These are phyloP conservation scores for Colletotrichum gloeosporioides DNA, from an alignment of 2,329 filamentous ascomycete species.

Conservation along the genomic window DNA sequence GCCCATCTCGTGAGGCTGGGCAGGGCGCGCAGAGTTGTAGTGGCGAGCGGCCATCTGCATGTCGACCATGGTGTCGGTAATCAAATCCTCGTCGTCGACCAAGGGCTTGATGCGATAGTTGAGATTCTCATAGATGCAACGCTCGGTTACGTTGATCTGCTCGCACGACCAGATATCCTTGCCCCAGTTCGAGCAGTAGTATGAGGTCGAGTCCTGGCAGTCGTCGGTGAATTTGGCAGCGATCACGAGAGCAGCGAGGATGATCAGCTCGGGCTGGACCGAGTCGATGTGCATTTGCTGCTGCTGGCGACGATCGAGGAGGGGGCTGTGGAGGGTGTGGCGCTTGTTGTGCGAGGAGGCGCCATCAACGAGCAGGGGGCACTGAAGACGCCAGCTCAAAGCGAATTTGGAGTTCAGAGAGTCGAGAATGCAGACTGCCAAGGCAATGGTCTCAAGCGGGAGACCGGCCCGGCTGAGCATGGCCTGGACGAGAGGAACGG, in stretches of 20 bases:
- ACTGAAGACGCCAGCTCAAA: conserved; percentile 64
- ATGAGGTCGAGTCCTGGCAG: conserved; percentile 55
- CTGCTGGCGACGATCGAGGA: conserved; percentile 27
- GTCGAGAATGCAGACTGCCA: conserved; percentile 71
- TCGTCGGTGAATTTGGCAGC: conserved; percentile 72
- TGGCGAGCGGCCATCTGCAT: conserved; percentile 64
- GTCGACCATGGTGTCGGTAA: conserved; percentile 65
- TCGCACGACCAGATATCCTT: conserved; percentile 61
- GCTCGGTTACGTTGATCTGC: conserved; percentile 69
- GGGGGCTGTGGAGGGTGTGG: conserved; percentile 51
- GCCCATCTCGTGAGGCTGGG: conserved; percentile 13
- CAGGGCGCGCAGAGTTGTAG: conserved; percentile 24
- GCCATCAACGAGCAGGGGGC: conserved; percentile 48
- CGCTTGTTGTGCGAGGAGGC: conserved; percentile 39
- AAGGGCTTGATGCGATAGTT: conserved; percentile 68
- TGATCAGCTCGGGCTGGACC: conserved; percentile 66
- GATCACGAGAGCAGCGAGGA: conserved; percentile 66
- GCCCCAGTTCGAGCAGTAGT: conserved; percentile 61
- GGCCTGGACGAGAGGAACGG: conserved; percentile 63
- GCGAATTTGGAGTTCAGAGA: conserved; percentile 68
- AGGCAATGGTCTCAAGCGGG: conserved; percentile 65
- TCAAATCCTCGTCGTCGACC: conserved; percentile 58
- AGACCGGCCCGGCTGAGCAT: conserved; percentile 64
- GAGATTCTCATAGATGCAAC: conserved; percentile 68
- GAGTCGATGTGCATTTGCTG: conserved; percentile 63